Conservation (phyloP, 108 stramenopile genomes). For the Chaetoceros tenuissimus region DNA sequence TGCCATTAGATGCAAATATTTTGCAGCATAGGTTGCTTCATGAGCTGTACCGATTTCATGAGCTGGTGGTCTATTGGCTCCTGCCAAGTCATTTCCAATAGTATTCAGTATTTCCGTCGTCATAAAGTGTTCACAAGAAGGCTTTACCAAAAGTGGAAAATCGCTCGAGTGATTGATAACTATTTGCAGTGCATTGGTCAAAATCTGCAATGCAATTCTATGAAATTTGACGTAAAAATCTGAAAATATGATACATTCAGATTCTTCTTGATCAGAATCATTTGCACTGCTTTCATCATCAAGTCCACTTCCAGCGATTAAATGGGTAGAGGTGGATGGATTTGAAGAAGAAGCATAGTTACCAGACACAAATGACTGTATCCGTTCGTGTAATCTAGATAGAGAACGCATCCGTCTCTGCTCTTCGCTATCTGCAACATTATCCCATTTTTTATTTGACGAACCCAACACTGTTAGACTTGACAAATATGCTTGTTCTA, state of each 20-base stretch:
- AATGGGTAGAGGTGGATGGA: neutral
- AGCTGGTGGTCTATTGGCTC: neutral
- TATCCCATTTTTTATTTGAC: neutral
- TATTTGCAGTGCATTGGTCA: neutral
- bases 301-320: neutral
- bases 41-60: neutral
- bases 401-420: neutral
- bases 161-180: neutral
- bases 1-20: neutral
- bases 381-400: neutral
- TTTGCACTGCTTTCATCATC: neutral
- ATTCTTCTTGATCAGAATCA: neutral
- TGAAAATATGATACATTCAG: neutral
- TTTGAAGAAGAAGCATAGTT: neutral
- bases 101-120: neutral
- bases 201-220: neutral
- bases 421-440: neutral
- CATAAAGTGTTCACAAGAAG: neutral
- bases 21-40: neutral
- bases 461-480: slow-evolving; percentile 16
- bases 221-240: neutral
- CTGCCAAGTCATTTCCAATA: neutral
- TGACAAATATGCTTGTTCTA: slow-evolving; percentile 10
- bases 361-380: neutral
- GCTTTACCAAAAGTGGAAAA: neutral